Base-by-base conservation (phyloP, 2,329 filamentous ascomycete species). In the Clonostachys chloroleuca region DNA sequence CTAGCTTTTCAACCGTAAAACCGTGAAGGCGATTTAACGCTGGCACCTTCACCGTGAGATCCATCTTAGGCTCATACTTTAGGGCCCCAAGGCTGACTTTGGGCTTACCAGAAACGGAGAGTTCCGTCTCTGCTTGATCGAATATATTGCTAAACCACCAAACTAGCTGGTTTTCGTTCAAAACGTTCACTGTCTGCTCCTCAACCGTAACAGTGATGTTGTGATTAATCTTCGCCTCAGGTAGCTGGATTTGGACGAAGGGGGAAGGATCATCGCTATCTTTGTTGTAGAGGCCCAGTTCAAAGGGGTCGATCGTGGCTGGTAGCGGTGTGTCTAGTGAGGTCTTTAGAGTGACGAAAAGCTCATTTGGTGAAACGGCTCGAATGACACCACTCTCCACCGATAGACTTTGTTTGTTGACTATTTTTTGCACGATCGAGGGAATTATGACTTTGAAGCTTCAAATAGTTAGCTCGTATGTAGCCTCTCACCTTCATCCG, bases 381-480 rank as follows among this genome's bases (percentile, higher is more conserved):
- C 60, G 51, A 34, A 74, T 54, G 12, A 59, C 51, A 30, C 69
- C 71, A 2, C 60, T 55, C 2, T 56, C 48, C 12, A 77, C 56
- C 1, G 69, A 65, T 12, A 77, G 56, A 7, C 60, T 52, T 24
- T 73, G 68, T 17, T 63, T 53, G 30, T 69, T 62, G 47, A 77
- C 64, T 17, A 76, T 69, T 30, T 58, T 54, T 50, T 74, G 71
- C 2, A 72, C 66, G 34, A 75, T 67, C n/a, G 65, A 66, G 2
- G 73, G 74, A 30, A 77, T 63, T 8, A 71, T 68, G 16, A 74
- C 63, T 17, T 65, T 58, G 59, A 77, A 77, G 33, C 74, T 76
- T 20, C 12, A 13, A 40, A 9, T 3, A n/a, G 4, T n/a, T 40
- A 40, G 37, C 12, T 1, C 4, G 4, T 12, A 12, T n/a, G 12